These are phyloP conservation scores for Eucalyptus decipiens DNA, from an alignment of 345 rosid genomes.

Conservation along the genomic window DNA sequence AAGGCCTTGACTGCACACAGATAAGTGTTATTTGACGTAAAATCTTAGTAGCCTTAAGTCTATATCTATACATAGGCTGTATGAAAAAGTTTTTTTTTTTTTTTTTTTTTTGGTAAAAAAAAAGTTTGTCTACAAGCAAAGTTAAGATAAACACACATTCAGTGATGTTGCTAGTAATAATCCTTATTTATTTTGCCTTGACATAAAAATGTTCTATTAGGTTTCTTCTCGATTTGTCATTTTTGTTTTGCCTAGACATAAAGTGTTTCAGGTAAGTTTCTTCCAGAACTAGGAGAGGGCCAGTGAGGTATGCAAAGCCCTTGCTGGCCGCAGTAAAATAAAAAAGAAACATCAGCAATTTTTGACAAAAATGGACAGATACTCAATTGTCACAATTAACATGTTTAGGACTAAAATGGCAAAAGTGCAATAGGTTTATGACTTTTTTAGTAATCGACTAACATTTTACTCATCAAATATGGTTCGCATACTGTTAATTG, in stretches of 20 bases:
- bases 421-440: no score
- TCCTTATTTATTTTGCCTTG: neutral
- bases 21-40: neutral
- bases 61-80: neutral
- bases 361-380: no score
- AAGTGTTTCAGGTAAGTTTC: no score
- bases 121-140: neutral
- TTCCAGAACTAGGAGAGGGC: no score
- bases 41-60: neutral
- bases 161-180: neutral
- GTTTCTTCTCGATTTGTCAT: neutral
- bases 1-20: neutral
- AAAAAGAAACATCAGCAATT: no score
- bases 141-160: neutral
- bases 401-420: neutral
- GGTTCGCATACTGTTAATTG: neutral
- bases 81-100: no score
- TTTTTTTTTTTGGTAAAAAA: no score
- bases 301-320: no score
- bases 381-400: neutral
- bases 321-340: no score
- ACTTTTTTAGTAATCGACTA: neutral
- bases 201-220: neutral
- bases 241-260: neutral
- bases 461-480: neutral